phyloP scores from a whole-genome alignment of 2,329 filamentous ascomycete genomes.

The Aspergillus sp. region DNA sequence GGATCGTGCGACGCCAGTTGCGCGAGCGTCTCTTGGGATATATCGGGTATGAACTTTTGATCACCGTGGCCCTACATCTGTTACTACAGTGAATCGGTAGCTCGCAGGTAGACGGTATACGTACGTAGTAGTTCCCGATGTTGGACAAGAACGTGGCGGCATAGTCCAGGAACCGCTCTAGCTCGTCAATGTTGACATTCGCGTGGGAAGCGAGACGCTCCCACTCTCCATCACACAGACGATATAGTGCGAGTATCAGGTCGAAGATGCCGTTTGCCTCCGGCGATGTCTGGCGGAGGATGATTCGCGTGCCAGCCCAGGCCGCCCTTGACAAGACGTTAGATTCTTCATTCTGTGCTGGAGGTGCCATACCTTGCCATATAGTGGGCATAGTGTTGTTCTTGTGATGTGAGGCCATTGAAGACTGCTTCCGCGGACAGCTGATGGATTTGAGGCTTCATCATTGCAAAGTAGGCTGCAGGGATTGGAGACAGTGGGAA shows the following conservation, averaged over 20 bases:
- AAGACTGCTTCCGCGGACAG: conserved; percentile 15
- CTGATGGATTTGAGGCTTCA: conserved; percentile 12
- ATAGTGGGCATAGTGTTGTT: conserved; percentile 24
- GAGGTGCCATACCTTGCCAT: conserved; percentile 13
- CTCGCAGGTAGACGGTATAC: neutral
- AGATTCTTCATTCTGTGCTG: neutral
- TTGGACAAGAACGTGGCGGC: conserved; percentile 54
- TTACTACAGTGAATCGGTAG: conserved; percentile 17
- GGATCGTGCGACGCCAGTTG: conserved; percentile 6
- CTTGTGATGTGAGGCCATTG: conserved; percentile 8
- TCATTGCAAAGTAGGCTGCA: neutral
- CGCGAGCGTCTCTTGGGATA: conserved; percentile 13
- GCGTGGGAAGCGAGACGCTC: conserved; percentile 28
- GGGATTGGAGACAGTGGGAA: neutral
- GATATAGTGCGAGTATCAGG: conserved; percentile 53
- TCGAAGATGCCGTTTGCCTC: conserved; percentile 55
- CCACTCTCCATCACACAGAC: conserved; percentile 50
- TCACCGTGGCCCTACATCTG: conserved; percentile 24
- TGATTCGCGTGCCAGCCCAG: conserved; percentile 47
- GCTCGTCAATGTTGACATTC: conserved; percentile 42
- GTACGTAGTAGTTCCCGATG: conserved; percentile 49
- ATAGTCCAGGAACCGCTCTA: conserved; percentile 42
- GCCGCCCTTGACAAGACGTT: conserved; percentile 9
- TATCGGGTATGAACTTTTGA: conserved; percentile 25
- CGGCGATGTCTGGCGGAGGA: conserved; percentile 53